phyloP scores from a whole-genome alignment of 1,139 yeast species.

The Yamadazyma triangularis region DNA sequence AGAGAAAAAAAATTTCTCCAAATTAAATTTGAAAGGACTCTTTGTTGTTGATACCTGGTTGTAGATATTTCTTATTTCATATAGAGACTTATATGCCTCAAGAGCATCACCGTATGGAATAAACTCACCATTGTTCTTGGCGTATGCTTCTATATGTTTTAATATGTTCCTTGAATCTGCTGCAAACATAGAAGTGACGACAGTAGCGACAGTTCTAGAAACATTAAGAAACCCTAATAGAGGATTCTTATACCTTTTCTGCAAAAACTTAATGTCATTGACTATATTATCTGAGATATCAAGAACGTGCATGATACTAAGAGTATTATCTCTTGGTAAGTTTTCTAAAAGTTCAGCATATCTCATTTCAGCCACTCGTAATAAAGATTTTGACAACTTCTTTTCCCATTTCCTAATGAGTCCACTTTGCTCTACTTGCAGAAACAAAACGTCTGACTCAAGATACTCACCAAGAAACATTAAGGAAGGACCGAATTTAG shows the following conservation, averaged over 20 bases:
- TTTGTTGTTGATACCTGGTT: slow-evolving; percentile 42
- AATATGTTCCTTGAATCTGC: slow-evolving; percentile 63
- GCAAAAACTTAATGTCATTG: slow-evolving; percentile 46
- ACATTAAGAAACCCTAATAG: slow-evolving; percentile 56
- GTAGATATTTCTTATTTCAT: slow-evolving; percentile 52
- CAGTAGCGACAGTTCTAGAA: slow-evolving; percentile 50
- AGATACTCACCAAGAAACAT: slow-evolving; percentile 49
- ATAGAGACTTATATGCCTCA: slow-evolving; percentile 53
- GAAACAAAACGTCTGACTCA: slow-evolving; percentile 45
- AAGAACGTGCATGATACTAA: slow-evolving; percentile 54
- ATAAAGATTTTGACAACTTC: slow-evolving; percentile 43
- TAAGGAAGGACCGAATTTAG: slow-evolving; percentile 58
- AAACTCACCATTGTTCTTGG: slow-evolving; percentile 29
- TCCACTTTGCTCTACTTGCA: slow-evolving; percentile 30
- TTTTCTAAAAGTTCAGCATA: slow-evolving; percentile 54
- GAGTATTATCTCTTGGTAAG: slow-evolving; percentile 63
- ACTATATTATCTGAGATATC: slow-evolving; percentile 56
- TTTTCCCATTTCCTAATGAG: slow-evolving; percentile 49
- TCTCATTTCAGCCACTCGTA: slow-evolving; percentile 52
- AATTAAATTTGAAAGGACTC: slow-evolving; percentile 44
- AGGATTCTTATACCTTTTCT: slow-evolving; percentile 59
- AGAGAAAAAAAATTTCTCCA: slow-evolving; percentile 59
- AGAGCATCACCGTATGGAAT: slow-evolving; percentile 58
- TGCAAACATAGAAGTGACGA: slow-evolving; percentile 57
- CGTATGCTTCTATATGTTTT: slow-evolving; percentile 47